Base-by-base conservation (phyloP, 768 basidiomycete genomes). In the Cytidiella melzeri region DNA sequence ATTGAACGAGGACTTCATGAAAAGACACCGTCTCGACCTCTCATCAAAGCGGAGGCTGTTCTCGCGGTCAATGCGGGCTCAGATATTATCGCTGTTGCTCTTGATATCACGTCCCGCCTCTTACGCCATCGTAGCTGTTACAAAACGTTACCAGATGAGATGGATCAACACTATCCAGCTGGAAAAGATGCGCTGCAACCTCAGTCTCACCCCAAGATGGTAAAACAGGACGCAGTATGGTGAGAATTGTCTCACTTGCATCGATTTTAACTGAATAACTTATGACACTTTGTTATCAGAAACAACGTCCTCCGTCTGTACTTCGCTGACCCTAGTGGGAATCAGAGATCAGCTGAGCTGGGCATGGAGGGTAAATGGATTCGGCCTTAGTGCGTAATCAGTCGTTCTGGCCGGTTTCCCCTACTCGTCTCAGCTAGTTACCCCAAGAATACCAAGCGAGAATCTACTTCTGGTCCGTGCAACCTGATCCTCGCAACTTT, bases 401-500 rank as follows among this genome's bases (percentile, higher is more conserved):
- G n/a, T n/a, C n/a, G n/a, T n/a, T n/a, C n/a, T n/a, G n/a, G 30
- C n/a, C 2, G 10, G 3, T 24, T 12, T 12, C 30, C 19, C 13
- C 42, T 7, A n/a, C n/a, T n/a, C 2, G n/a, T n/a, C n/a, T n/a
- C 41, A 59, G 59, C 41, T 56, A 42, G 39, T 37, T 61, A 3
- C 51, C 58, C 0, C 53, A 57, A 20, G 55, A 55, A 12, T 43
- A 10, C 24, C 43, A 44, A 24, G 43, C 73, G 7, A 62, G 63
- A 51, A 61, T 73, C 30, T 67, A 72, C 3, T 65, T 69, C 20
- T 76, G 71, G 51, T 59, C 64, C 20, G 48, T 77, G 3, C 76
- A 77, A 20, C 72, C 69, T n/a, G 71, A 77, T 52, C 62, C 72
- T 2, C 67, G 64, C 26, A 72, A 76, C 57, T 77, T 77, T 56